Evolutionary conservation across 257 asterid species (phyloP).

Genomic region (Nicotiana undulata): DNA sequence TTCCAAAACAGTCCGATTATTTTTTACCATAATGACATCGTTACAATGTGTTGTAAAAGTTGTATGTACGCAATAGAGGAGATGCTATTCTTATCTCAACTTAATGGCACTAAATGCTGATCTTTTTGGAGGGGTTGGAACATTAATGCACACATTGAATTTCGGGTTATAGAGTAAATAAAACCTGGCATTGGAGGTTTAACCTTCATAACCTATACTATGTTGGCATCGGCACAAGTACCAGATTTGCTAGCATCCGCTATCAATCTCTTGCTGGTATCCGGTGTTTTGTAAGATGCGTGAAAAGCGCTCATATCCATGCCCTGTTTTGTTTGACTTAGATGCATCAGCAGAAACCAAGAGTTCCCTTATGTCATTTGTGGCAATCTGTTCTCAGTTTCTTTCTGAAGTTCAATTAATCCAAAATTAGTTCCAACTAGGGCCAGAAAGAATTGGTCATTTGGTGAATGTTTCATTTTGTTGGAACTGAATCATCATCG

Average conservation of each 20-base stretch:
- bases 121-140: neutral
- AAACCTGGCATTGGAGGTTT: neutral
- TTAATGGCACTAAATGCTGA: neutral
- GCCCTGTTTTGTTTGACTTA: neutral
- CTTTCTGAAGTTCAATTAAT: neutral
- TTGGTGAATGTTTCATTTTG: conserved; percentile 1
- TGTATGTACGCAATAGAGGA: neutral
- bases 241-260: neutral
- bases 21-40: neutral
- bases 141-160: neutral
- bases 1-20: neutral
- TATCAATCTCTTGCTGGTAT: neutral
- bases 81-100: neutral
- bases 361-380: neutral
- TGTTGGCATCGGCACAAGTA: neutral
- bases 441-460: neutral
- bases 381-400: neutral
- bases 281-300: neutral
- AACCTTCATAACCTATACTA: neutral
- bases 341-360: neutral
- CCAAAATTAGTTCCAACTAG: neutral
- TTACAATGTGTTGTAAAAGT: neutral
- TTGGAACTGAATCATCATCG: neutral
- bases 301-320: neutral
- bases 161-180: neutral